A percentile compares a stretch with the other conserved stretches of the same genome.
Conservation (phyloP, 192 early-diverging fungal genomes). For the Coemansia sp. region DNA sequence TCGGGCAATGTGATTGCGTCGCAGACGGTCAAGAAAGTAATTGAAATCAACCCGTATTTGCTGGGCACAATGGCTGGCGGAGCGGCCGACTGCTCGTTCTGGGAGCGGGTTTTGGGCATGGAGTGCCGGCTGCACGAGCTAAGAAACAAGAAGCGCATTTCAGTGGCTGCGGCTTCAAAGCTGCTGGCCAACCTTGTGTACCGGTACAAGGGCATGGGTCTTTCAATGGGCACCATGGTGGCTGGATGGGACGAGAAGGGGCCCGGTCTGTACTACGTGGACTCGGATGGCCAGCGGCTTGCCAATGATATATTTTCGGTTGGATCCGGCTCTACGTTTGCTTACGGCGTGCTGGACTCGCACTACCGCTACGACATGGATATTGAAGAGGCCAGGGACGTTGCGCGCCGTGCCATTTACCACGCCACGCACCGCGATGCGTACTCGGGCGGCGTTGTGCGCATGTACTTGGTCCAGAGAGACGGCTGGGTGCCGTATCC, state of each 20-base stretch:
- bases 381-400: conserved; percentile 80
- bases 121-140: conserved; percentile 92
- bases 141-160: conserved; percentile 97
- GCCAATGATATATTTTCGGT: conserved; percentile 90
- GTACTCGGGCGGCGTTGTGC: conserved; percentile 82
- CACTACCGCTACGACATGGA: conserved; percentile 80
- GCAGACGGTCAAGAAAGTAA: conserved; percentile 95
- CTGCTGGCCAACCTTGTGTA: conserved; percentile 95
- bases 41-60: conserved; percentile 98
- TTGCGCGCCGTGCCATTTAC: conserved; percentile 88
- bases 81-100: conserved; percentile 97
- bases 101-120: conserved; percentile 95
- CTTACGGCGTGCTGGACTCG: conserved; percentile 94
- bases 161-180: conserved; percentile 96
- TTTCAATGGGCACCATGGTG: conserved; percentile 99
- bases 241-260: conserved; percentile 94
- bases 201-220: conserved; percentile 96
- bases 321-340: conserved; percentile 97
- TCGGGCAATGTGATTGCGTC: conserved; percentile 78
- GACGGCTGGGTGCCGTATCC: conserved; percentile 85
- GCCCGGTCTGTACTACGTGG: conserved; percentile 92
- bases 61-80: conserved; percentile 99
- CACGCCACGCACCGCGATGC: conserved; percentile 95
- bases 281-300: conserved; percentile 88
- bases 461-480: conserved; percentile 89